These are phyloP conservation scores for Arthrobotrys sinensis DNA, from an alignment of 2,329 filamentous ascomycete species.

Conservation along the genomic window DNA sequence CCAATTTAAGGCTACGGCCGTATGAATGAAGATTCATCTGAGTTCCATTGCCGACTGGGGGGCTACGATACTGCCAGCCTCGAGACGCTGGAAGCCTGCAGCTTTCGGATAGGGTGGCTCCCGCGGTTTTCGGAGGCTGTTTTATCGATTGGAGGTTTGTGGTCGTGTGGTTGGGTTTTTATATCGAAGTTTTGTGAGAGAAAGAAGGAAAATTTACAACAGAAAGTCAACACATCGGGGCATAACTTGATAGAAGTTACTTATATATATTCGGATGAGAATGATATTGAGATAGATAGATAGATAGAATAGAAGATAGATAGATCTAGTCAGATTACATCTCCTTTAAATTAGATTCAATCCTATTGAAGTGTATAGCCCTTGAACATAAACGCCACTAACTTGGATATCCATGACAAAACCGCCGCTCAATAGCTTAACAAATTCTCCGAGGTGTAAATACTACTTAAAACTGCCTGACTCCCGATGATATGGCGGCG, in stretches of 20 bases:
- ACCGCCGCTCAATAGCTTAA: slow-evolving; percentile 18
- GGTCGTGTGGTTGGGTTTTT: slow-evolving; percentile 43
- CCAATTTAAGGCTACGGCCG: slow-evolving; percentile 61
- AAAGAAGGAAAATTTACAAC: slow-evolving; percentile 44
- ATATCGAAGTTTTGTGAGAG: slow-evolving; percentile 40
- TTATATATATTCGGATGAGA: too few species aligned
- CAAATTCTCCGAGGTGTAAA: slow-evolving; percentile 1
- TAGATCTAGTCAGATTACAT: not conserved
- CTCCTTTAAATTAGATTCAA: not conserved
- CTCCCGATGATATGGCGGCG: slow-evolving; percentile 51
- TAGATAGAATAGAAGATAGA: not conserved
- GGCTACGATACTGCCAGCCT: slow-evolving; percentile 46
- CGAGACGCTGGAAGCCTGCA: slow-evolving; percentile 41
- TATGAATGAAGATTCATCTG: slow-evolving; percentile 60
- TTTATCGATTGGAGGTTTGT: slow-evolving; percentile 13
- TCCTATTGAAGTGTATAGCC: not conserved
- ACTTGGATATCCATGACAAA: slow-evolving; percentile 25
- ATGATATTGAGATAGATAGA: not conserved
- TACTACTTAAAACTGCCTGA: slow-evolving; percentile 31
- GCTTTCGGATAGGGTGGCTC: slow-evolving; percentile 21
- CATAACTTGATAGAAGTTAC: not conserved
- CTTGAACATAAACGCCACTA: slow-evolving; percentile 5
- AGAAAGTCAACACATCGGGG: slow-evolving; percentile 41
- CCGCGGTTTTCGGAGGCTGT: slow-evolving; percentile 5
- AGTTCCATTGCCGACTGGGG: slow-evolving; percentile 59